These are phyloP conservation scores for Gentiana dahurica DNA, from an alignment of 257 asterid species.

Conservation along the genomic window DNA sequence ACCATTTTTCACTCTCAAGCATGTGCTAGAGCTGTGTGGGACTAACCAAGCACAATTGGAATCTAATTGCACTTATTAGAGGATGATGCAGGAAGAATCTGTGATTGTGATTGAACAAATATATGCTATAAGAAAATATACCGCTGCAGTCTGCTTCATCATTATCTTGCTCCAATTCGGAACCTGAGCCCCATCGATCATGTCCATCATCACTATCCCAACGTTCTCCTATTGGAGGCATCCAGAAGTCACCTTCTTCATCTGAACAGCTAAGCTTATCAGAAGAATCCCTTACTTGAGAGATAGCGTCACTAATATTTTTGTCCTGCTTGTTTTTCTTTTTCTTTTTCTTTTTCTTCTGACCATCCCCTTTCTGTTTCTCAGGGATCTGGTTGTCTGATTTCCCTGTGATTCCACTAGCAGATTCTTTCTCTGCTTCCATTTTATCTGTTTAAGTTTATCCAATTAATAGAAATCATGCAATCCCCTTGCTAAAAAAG, in stretches of 20 bases:
- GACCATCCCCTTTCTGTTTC: slow-evolving; percentile 12
- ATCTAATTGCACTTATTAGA: too few species aligned
- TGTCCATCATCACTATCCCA: slow-evolving; percentile 65
- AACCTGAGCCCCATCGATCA: slow-evolving; percentile 71
- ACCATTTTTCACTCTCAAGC: not conserved
- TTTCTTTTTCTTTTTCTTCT: slow-evolving; percentile 25
- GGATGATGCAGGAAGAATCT: too few species aligned
- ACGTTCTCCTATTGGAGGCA: slow-evolving; percentile 82
- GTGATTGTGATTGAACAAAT: too few species aligned
- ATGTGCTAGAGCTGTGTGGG: not conserved
- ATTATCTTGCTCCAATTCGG: slow-evolving; percentile 45
- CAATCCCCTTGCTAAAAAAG: not conserved
- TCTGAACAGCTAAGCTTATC: slow-evolving; percentile 41
- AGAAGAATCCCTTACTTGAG: slow-evolving; percentile 41
- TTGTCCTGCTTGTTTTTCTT: slow-evolving; percentile 18
- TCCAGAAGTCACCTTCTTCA: slow-evolving; percentile 67
- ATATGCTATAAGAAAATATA: slow-evolving; percentile 10
- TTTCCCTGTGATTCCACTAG: slow-evolving; percentile 11
- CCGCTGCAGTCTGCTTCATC: slow-evolving; percentile 49
- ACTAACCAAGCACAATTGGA: too few species aligned
- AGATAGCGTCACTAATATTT: slow-evolving; percentile 26
- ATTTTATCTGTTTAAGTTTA: slow-evolving; percentile 42
- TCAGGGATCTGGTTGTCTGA: slow-evolving; percentile 22
- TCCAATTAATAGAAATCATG: not conserved
- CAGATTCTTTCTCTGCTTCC: slow-evolving; percentile 40